Conservation (phyloP, 2,329 filamentous ascomycete genomes). For the Penicillium sclerotiorum region DNA sequence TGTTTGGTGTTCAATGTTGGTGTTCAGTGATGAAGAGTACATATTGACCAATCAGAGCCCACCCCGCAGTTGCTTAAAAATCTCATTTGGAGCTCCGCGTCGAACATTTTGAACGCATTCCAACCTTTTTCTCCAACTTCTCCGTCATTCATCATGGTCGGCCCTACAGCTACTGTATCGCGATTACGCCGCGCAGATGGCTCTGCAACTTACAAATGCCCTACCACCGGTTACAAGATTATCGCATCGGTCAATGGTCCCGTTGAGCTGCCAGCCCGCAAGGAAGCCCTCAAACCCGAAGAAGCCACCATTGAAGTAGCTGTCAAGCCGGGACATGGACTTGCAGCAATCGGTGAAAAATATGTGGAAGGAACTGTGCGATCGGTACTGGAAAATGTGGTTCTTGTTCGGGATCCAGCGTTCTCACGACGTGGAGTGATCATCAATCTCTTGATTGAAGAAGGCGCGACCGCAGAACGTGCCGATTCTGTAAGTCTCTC, state of each 20-base stretch:
- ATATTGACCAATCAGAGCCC: constrained; percentile 19
- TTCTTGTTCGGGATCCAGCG: constrained; percentile 47
- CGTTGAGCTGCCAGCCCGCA: constrained; percentile 76
- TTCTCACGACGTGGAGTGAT: constrained; percentile 47
- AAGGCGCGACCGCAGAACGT: constrained; percentile 36
- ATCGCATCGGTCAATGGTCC: constrained; percentile 89
- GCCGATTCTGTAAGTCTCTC: constrained; percentile 41
- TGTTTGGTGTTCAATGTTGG: too few relatives aligned
- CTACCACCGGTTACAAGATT: constrained; percentile 69
- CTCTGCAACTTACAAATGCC: constrained; percentile 46
- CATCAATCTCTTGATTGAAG: constrained; percentile 45
- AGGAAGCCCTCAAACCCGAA: constrained; percentile 82
- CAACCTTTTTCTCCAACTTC: constrained; percentile 6
- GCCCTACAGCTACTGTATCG: constrained; percentile 37
- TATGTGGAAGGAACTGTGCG: constrained; percentile 69
- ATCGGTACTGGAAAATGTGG: constrained; percentile 39
- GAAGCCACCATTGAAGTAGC: constrained; percentile 89
- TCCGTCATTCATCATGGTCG: constrained; percentile 32
- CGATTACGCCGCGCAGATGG: constrained; percentile 42
- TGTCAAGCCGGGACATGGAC: constrained; percentile 80
- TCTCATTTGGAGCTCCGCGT: constrained; percentile 2
- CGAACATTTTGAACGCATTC: neutral
- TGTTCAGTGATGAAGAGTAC: too few relatives aligned
- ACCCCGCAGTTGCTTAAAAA: constrained; percentile 18
- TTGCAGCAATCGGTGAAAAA: constrained; percentile 80